These are phyloP conservation scores for Halophytophthora polymorphica DNA, from an alignment of 352 stramenopile genomes.

Conservation along the genomic window DNA sequence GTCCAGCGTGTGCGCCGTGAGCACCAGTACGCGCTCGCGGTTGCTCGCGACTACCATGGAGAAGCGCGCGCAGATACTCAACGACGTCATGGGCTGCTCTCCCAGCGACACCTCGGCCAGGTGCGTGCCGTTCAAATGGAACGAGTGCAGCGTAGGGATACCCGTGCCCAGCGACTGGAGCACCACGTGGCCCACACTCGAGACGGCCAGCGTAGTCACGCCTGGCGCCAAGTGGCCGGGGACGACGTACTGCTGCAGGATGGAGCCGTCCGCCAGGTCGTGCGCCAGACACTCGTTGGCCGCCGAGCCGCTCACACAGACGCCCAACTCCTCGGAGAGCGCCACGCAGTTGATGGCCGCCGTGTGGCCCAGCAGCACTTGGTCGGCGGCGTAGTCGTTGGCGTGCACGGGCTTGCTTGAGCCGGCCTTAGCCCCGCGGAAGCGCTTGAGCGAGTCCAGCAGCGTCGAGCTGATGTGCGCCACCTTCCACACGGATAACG, in stretches of 20 bases:
- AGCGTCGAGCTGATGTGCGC: conserved; percentile 60
- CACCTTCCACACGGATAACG: conserved; percentile 80
- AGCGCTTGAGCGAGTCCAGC: conserved; percentile 76
- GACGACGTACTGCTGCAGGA: conserved; percentile 54
- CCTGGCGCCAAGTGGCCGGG: conserved; percentile 41
- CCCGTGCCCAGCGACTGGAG: conserved; percentile 69
- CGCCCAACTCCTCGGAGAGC: conserved; percentile 64
- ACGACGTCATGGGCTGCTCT: conserved; percentile 37
- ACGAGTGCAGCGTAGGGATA: conserved; percentile 53
- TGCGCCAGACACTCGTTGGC: conserved; percentile 71
- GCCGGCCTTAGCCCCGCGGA: conserved; percentile 43
- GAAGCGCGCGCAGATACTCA: conserved; percentile 59
- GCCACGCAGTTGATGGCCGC: conserved; percentile 59
- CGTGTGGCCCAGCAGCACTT: conserved; percentile 73
- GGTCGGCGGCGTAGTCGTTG: conserved; percentile 73
- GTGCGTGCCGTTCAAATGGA: conserved; percentile 68
- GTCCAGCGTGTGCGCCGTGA: conserved; percentile 46
- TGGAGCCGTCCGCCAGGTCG: conserved; percentile 59
- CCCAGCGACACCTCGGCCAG: conserved; percentile 42
- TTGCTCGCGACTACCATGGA: conserved; percentile 76
- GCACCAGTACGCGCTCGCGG: conserved; percentile 30
- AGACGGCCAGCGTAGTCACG: conserved; percentile 58
- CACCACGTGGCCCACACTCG: conserved; percentile 60
- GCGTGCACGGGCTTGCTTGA: conserved; percentile 66
- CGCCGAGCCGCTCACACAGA: conserved; percentile 68